Conservation (phyloP, 306 rosid genomes). For the Begonia fuchsioides region DNA sequence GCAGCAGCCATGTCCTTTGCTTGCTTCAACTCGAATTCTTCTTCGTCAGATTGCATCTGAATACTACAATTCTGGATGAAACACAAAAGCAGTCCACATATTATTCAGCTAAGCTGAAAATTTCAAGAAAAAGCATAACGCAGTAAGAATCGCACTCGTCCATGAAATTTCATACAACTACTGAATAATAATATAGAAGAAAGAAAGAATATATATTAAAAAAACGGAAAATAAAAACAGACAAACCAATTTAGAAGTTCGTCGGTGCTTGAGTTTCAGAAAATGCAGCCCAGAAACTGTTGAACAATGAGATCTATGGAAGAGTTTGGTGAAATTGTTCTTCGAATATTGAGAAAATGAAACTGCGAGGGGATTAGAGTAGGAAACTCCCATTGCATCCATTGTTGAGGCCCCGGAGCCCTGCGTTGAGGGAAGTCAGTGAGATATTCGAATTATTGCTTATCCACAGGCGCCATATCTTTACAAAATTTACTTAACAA, state of each 20-base stretch:
- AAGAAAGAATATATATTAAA: background rate
- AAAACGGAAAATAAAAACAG: conserved; percentile 5
- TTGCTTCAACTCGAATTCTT: conserved; percentile 81
- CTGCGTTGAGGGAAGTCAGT: too few relatives aligned
- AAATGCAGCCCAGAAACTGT: conserved; percentile 18
- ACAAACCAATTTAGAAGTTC: conserved; percentile 22
- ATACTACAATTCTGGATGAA: conserved; percentile 21
- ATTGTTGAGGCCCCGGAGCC: conserved; percentile 9
- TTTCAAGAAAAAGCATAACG: conserved; percentile 1
- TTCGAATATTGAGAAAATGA: conserved; percentile 14
- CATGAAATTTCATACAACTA: too few relatives aligned
- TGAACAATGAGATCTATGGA: conserved; percentile 10
- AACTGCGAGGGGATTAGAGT: conserved; percentile 22
- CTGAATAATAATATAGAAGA: background rate
- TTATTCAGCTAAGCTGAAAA: background rate
- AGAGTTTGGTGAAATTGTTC: conserved; percentile 6
- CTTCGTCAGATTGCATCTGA: conserved; percentile 41
- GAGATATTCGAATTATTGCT: background rate
- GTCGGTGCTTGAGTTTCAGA: conserved; percentile 18
- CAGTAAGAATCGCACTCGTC: background rate
- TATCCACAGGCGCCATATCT: too few relatives aligned
- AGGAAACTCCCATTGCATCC: conserved; percentile 66
- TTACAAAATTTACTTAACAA: too few relatives aligned
- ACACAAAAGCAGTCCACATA: background rate
- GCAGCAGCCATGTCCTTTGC: conserved; percentile 88